A percentile compares a stretch with the other conserved stretches of the same genome.
Evolutionary conservation across 2,329 filamentous ascomycete genomes (phyloP).

Genomic region (Alternaria gaisen): DNA sequence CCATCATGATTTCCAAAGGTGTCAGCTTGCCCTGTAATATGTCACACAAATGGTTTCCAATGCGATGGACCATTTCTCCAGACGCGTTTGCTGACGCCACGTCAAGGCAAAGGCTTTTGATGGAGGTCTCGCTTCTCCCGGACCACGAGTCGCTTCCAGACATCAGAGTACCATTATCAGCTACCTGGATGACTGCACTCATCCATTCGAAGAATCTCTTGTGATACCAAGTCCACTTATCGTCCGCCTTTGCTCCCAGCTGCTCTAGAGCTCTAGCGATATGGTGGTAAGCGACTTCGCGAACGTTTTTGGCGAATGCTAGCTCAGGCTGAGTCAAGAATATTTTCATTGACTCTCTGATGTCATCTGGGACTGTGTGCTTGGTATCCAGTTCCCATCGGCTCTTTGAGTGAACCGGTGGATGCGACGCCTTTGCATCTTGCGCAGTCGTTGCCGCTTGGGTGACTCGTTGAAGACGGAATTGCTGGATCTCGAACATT

Average conservation of each 20-base stretch:
- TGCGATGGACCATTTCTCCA: constrained; percentile 2
- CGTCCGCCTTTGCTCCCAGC: neutral
- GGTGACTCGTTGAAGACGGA: neutral
- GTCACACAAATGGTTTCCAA: constrained; percentile 6
- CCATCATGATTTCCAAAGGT: constrained; percentile 18
- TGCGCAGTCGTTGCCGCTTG: neutral
- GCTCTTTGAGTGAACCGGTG: constrained; percentile 5
- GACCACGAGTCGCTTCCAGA: constrained; percentile 5
- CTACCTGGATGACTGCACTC: neutral
- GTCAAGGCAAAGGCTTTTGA: neutral
- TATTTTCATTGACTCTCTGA: constrained; percentile 4
- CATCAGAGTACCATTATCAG: neutral
- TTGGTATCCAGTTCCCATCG: constrained; percentile 9
- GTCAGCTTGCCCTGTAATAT: constrained; percentile 5
- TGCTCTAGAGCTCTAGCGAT: constrained; percentile 3
- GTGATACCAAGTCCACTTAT: constrained; percentile 4
- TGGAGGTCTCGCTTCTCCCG: neutral
- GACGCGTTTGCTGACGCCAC: neutral
- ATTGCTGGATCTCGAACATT: neutral
- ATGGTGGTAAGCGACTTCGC: constrained; percentile 2
- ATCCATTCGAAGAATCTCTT: constrained; percentile 14
- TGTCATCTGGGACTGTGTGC: neutral
- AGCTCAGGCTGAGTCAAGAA: neutral
- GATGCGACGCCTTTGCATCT: constrained; percentile 1
- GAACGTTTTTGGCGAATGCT: neutral